These are phyloP conservation scores for Picocystis sp. DNA, from an alignment of 163 green algal species.

Conservation along the genomic window DNA sequence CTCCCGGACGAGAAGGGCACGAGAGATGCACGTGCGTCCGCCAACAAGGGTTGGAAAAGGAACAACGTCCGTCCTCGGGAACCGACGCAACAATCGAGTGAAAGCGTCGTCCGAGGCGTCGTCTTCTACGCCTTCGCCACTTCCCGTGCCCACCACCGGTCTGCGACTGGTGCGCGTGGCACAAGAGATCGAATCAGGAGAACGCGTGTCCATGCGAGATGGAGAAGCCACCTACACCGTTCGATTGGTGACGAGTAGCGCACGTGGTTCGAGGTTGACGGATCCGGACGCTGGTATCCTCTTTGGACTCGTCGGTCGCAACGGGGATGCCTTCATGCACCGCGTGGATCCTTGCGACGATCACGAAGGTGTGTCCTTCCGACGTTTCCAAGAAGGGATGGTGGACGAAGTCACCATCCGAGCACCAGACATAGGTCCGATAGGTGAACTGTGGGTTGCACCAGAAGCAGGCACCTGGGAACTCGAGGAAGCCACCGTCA, in stretches of 20 bases:
- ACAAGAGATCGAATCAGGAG: too few relatives aligned
- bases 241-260: conserved; percentile 31
- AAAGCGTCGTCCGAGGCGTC: too few relatives aligned
- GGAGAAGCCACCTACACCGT: conserved; percentile 29
- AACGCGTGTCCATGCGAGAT: too few relatives aligned
- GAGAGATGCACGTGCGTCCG: too few relatives aligned
- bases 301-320: conserved; percentile 33
- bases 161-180: too few relatives aligned
- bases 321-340: conserved; percentile 29
- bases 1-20: too few relatives aligned
- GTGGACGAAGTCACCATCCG: conserved; percentile 44
- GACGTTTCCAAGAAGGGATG: conserved; percentile 39
- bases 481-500: conserved; percentile 49
- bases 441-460: conserved; percentile 46
- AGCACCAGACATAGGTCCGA: conserved; percentile 46
- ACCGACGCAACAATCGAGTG: too few relatives aligned
- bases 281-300: conserved; percentile 32
- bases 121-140: too few relatives aligned
- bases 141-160: too few relatives aligned
- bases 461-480: conserved; percentile 48
- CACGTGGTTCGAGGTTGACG: conserved; percentile 24
- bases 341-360: conserved; percentile 31
- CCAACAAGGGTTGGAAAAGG: too few relatives aligned
- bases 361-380: conserved; percentile 13
- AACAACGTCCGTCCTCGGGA: too few relatives aligned